Conservation (phyloP, 2,329 filamentous ascomycete genomes). For the Aspergillus ochraceus region DNA sequence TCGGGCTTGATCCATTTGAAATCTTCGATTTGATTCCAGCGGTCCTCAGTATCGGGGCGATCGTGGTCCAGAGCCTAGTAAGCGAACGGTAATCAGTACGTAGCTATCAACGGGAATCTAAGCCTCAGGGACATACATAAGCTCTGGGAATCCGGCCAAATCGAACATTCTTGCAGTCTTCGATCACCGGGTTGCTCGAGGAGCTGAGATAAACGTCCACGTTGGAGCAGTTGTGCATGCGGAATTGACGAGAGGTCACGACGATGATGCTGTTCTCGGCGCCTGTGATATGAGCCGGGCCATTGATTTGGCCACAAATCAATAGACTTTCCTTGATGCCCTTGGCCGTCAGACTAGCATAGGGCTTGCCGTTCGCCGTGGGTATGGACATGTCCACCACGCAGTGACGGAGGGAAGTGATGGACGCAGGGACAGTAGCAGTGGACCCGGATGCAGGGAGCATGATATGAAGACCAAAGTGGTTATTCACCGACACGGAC, state of each 20-base stretch:
- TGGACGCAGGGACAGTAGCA: slow-evolving; percentile 70
- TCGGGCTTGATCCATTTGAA: slow-evolving; percentile 95
- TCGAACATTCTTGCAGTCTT: slow-evolving; percentile 75
- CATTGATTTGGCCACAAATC: slow-evolving; percentile 74
- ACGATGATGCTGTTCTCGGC: slow-evolving; percentile 73
- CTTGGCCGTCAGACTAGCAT: slow-evolving; percentile 70
- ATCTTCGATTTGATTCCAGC: slow-evolving; percentile 90
- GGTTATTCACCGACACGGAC: slow-evolving; percentile 65
- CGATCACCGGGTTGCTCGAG: slow-evolving; percentile 85
- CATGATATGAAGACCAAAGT: slow-evolving; percentile 71
- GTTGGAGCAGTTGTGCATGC: slow-evolving; percentile 83
- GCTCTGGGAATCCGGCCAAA: slow-evolving; percentile 73
- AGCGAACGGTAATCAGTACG: slow-evolving; percentile 7
- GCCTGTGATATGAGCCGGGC: slow-evolving; percentile 79
- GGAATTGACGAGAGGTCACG: slow-evolving; percentile 79
- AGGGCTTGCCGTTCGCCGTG: slow-evolving; percentile 57
- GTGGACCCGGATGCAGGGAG: slow-evolving; percentile 69
- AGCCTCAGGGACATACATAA: slow-evolving; percentile 59
- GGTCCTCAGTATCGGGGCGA: slow-evolving; percentile 52
- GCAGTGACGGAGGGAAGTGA: slow-evolving; percentile 69
- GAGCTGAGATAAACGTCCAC: slow-evolving; percentile 84
- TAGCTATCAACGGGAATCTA: no score
- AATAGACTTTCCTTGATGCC: slow-evolving; percentile 70
- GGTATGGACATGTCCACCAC: slow-evolving; percentile 79
- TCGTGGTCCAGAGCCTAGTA: slow-evolving; percentile 32